Percentiles rank a stretch among this genome's conserved stretches.
phyloP scores from a whole-genome alignment of 305 asterid species.

The Fraxinus xanthoxyloides region DNA sequence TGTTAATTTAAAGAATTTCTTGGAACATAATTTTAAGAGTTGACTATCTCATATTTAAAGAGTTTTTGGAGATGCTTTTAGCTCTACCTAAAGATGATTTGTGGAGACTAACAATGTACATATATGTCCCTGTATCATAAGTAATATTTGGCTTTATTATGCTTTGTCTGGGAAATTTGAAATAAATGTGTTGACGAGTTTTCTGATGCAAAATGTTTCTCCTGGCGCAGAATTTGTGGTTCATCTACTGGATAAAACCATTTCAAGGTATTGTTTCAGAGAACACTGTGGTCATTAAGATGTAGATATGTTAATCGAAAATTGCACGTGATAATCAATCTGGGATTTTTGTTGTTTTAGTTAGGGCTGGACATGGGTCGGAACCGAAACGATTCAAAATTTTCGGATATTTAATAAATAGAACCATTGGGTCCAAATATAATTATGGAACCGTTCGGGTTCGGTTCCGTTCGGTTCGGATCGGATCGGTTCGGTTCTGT shows the following conservation, averaged over 20 bases:
- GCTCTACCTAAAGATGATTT: neutral
- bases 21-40: neutral
- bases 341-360: neutral
- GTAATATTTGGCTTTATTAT: neutral
- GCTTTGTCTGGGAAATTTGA: neutral
- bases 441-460: no score
- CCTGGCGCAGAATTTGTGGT: constrained; percentile 70
- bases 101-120: neutral
- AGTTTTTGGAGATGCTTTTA: neutral
- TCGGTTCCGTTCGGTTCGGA: no score
- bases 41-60: neutral
- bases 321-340: neutral
- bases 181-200: neutral
- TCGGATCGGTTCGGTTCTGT: no score
- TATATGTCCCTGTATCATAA: neutral
- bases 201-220: constrained; percentile 15
- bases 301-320: neutral
- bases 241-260: constrained; percentile 69
- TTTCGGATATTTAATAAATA: no score
- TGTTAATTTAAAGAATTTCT: neutral
- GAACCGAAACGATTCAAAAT: no score
- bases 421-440: no score
- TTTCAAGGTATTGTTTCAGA: constrained; percentile 58
- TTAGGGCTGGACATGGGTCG: no score
- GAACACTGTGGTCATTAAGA: constrained; percentile 1